phyloP scores from a whole-genome alignment of 192 early-diverging fungal genomes.

The Neocallimastix lanati region DNA sequence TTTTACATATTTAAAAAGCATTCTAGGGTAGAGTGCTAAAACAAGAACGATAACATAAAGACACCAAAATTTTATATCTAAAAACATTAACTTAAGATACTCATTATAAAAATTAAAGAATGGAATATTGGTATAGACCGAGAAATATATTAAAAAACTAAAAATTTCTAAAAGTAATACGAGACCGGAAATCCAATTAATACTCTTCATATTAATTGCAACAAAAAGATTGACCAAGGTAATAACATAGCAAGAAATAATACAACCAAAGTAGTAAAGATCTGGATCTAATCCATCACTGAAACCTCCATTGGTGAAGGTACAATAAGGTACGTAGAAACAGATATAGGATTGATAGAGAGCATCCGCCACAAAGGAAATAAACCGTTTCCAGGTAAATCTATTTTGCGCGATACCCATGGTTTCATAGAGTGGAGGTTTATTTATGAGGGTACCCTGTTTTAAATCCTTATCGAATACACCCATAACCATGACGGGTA shows the following conservation, averaged over 20 bases:
- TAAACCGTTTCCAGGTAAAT: neutral
- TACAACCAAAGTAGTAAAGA: constrained; percentile 53
- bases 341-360: constrained; percentile 76
- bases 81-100: constrained; percentile 32
- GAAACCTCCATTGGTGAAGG: constrained; percentile 29
- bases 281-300: constrained; percentile 28
- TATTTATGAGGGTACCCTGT: neutral
- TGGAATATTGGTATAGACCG: constrained; percentile 36
- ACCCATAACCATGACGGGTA: neutral
- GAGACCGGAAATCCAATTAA: constrained; percentile 60
- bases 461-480: neutral
- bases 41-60: constrained; percentile 46
- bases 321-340: constrained; percentile 55
- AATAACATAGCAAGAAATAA: constrained; percentile 63
- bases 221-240: constrained; percentile 64
- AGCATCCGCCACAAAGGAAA: constrained; percentile 61
- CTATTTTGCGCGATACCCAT: neutral
- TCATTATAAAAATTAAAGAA: constrained; percentile 48
- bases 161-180: constrained; percentile 44
- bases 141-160: constrained; percentile 45
- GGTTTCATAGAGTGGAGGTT: neutral
- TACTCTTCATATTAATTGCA: constrained; percentile 59
- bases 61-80: constrained; percentile 50
- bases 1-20: constrained; percentile 39
- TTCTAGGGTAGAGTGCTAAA: constrained; percentile 49